These are phyloP conservation scores for Psidium friedrichsthalianum DNA, from an alignment of 345 rosid genomes.

Conservation along the genomic window DNA sequence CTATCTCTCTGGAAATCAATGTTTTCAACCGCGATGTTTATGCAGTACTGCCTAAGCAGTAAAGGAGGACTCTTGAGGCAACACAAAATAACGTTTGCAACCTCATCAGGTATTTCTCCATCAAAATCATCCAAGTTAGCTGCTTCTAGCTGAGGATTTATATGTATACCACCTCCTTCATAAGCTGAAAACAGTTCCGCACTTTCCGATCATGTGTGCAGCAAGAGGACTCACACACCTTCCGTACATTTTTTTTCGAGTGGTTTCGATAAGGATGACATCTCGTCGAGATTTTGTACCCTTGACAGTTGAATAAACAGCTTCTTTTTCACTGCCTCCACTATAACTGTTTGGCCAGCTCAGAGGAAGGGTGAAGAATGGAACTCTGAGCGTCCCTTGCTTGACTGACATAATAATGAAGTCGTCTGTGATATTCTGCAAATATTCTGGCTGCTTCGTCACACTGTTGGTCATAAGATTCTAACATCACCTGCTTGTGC, in stretches of 20 bases:
- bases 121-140: conserved; percentile 70
- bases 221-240: conserved; percentile 85
- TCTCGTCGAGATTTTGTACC: conserved; percentile 70
- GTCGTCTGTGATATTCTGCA: conserved; percentile 78
- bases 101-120: conserved; percentile 71
- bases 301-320: conserved; percentile 86
- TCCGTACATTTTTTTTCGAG: conserved; percentile 57
- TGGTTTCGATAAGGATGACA: conserved; percentile 78
- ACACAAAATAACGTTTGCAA: conserved; percentile 44
- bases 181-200: conserved; percentile 66
- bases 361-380: conserved; percentile 40
- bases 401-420: conserved; percentile 64
- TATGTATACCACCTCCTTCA: conserved; percentile 84
- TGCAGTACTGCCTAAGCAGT: conserved; percentile 64
- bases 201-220: conserved; percentile 49
- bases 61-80: conserved; percentile 72
- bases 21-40: conserved; percentile 56
- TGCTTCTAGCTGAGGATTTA: conserved; percentile 61
- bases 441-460: conserved; percentile 89
- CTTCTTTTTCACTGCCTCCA: conserved; percentile 49
- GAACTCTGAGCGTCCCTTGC: conserved; percentile 75
- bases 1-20: conserved; percentile 69
- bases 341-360: conserved; percentile 36
- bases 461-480: conserved; percentile 87
- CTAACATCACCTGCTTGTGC: conserved; percentile 83